Percentiles rank a stretch among this genome's conserved stretches.
Evolutionary conservation across 441 rosid species (phyloP).

Genomic region (Dalechampia spathulata): DNA sequence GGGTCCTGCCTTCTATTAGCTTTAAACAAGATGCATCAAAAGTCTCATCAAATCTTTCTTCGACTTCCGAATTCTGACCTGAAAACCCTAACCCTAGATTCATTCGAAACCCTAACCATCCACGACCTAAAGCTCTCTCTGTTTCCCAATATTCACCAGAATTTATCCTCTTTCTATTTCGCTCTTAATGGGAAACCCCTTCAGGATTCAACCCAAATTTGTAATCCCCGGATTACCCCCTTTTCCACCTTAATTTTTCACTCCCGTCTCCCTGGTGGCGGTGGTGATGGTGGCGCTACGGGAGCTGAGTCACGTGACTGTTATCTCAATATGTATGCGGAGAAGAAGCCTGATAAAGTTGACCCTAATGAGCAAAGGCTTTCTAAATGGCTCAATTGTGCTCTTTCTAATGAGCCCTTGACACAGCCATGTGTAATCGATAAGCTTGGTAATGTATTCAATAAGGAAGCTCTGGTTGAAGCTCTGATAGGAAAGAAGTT

Average conservation of each 20-base stretch:
- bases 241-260: conserved; percentile 50
- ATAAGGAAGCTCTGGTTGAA: conserved; percentile 71
- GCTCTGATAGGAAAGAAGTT: conserved; percentile 61
- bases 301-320: conserved; percentile 97
- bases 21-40: conserved; percentile 15
- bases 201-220: conserved; percentile 33
- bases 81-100: conserved; percentile 39
- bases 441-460: conserved; percentile 72
- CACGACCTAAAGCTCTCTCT: conserved; percentile 40
- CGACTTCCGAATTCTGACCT: conserved; percentile 29
- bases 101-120: conserved; percentile 31
- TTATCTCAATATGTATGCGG: conserved; percentile 95
- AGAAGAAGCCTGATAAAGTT: conserved; percentile 81
- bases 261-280: conserved; percentile 66
- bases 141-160: conserved; percentile 12
- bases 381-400: conserved; percentile 77
- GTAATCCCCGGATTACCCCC: conserved; percentile 32
- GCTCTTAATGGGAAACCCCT: conserved; percentile 52
- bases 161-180: conserved; percentile 38
- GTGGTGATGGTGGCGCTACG: conserved; percentile 97
- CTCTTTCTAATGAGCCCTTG: conserved; percentile 70
- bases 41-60: conserved; percentile 41
- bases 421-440: conserved; percentile 79
- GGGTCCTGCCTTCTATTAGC: no score
- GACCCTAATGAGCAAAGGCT: conserved; percentile 92